These are phyloP conservation scores for Aurinia saxatilis DNA, from an alignment of 345 rosid genomes.

Conservation along the genomic window DNA sequence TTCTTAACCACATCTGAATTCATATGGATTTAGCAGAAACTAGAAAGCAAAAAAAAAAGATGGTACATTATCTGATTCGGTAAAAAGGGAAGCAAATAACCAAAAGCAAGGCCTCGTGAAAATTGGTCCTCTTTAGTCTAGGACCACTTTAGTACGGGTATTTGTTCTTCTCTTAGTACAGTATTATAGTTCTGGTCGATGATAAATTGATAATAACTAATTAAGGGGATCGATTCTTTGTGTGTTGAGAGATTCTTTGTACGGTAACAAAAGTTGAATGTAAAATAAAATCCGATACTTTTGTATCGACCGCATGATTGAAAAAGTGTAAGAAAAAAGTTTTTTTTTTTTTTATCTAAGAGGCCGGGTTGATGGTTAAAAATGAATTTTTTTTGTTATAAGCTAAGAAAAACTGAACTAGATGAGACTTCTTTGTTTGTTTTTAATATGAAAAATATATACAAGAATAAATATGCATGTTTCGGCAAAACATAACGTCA, in stretches of 20 bases:
- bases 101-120: background rate
- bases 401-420: background rate
- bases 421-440: background rate
- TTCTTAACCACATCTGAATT: background rate
- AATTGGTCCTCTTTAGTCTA: background rate
- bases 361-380: too few relatives aligned
- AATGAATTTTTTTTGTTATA: too few relatives aligned
- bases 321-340: background rate
- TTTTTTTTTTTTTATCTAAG: too few relatives aligned
- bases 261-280: background rate
- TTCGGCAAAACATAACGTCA: background rate
- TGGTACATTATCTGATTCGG: background rate
- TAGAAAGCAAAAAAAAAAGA: background rate
- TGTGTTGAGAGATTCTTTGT: background rate
- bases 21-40: background rate
- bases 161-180: too few relatives aligned
- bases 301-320: background rate
- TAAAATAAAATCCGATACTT: background rate
- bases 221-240: background rate
- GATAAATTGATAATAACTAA: background rate
- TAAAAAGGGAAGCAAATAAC: background rate
- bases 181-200: background rate
- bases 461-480: background rate
- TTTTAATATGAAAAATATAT: too few relatives aligned
- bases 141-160: too few relatives aligned